Conservation (phyloP, 805 yeast genomes). For the Cyberlindnera nakhonratchasimensis region DNA sequence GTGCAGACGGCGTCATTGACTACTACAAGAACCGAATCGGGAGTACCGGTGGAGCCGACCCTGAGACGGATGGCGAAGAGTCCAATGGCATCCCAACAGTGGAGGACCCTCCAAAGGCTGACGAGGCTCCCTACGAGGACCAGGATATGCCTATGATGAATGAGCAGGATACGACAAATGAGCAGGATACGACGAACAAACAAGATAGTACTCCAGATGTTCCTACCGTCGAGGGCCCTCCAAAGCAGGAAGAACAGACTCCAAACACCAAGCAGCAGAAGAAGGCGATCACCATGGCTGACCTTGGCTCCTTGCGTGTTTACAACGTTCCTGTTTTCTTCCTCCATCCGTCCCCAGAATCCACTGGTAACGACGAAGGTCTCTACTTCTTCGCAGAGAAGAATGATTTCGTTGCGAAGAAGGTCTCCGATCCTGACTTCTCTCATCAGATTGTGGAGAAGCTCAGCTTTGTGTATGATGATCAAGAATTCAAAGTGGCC, state of each 20-base stretch:
- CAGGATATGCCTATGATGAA: constrained; percentile 5
- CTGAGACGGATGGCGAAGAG: constrained; percentile 12
- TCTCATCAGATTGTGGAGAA: constrained; percentile 5
- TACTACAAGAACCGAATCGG: constrained; percentile 24
- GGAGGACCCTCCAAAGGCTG: constrained; percentile 4
- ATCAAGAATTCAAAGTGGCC: constrained; percentile 7
- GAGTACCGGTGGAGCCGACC: constrained; percentile 4
- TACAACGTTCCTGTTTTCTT: constrained; percentile 15
- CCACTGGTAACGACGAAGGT: constrained; percentile 23
- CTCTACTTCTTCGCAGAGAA: constrained; percentile 17
- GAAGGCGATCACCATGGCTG: constrained; percentile 20
- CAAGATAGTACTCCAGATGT: neutral
- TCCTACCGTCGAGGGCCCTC: constrained; percentile 1
- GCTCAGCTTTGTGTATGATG: constrained; percentile 13
- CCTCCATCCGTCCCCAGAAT: constrained; percentile 15
- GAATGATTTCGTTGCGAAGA: constrained; percentile 13
- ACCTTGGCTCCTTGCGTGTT: constrained; percentile 19
- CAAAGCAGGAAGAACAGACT: constrained; percentile 1
- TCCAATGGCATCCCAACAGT: constrained; percentile 4
- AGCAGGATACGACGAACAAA: neutral
- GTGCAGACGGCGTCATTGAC: constrained; percentile 18
- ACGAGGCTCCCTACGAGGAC: constrained; percentile 3
- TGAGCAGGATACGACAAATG: neutral
- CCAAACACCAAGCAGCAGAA: constrained; percentile 1
- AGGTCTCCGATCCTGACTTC: constrained; percentile 15